Evolutionary conservation across 495 filamentous ascomycete species (phyloP).

Genomic region (Peziza echinospora): DNA sequence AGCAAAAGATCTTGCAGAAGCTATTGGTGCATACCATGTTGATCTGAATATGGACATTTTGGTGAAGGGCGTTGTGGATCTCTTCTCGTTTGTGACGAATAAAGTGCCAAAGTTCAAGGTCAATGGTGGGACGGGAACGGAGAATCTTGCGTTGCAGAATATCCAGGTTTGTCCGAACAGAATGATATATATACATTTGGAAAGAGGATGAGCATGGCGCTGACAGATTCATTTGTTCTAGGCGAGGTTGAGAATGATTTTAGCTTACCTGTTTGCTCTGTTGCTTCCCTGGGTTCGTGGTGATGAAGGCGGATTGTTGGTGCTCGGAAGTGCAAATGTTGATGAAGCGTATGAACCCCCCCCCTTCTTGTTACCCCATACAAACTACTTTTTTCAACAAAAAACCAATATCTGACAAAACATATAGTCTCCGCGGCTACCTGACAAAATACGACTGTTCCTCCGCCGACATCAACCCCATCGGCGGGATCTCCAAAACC

Average conservation of each 20-base stretch:
- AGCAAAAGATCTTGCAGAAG: conserved; percentile 41
- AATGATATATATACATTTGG: background rate
- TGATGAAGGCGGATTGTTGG: conserved; percentile 34
- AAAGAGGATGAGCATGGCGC: conserved; percentile 9
- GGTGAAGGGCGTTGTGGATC: conserved; percentile 29
- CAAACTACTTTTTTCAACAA: background rate
- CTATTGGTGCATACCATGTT: conserved; percentile 53
- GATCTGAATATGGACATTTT: conserved; percentile 58
- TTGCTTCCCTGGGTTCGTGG: conserved; percentile 36
- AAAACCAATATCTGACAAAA: too few species aligned
- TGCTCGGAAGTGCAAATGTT: conserved; percentile 40
- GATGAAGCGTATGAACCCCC: too few species aligned
- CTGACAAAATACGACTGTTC: conserved; percentile 49
- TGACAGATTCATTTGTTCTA: conserved; percentile 7
- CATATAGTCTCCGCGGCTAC: conserved; percentile 46
- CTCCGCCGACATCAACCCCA: conserved; percentile 43
- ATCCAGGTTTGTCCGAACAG: conserved; percentile 43
- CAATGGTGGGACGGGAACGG: conserved; percentile 36
- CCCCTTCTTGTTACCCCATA: conserved; percentile 9
- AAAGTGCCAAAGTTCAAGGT: conserved; percentile 47
- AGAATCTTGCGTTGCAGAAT: conserved; percentile 57
- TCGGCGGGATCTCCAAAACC: conserved; percentile 47
- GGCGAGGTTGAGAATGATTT: conserved; percentile 63
- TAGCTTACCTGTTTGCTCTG: conserved; percentile 53
- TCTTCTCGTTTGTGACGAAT: conserved; percentile 32